These are phyloP conservation scores for Mycena polygramma DNA, from an alignment of 768 basidiomycete genomes.

Conservation along the genomic window DNA sequence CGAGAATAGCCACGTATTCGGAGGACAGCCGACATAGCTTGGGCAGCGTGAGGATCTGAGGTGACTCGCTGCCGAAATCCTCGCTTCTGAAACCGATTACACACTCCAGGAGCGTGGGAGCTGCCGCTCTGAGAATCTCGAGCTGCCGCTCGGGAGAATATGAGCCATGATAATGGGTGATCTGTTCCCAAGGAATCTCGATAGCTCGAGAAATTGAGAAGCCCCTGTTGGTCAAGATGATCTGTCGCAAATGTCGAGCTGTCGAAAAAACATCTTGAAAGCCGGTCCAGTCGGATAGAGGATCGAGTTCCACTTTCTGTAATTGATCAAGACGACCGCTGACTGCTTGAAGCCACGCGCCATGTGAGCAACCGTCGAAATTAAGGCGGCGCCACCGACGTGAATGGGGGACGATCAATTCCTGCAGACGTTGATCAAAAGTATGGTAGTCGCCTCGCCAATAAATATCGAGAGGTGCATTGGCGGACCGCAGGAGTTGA, in stretches of 20 bases:
- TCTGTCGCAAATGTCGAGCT: background rate
- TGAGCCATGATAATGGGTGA: background rate
- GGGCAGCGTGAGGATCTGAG: background rate
- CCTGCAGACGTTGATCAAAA: background rate
- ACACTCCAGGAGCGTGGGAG: background rate
- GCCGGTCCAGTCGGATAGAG: background rate
- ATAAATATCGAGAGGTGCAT: background rate
- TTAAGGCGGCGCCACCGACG: background rate
- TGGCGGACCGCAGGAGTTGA: background rate
- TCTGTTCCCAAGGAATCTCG: background rate
- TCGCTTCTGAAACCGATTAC: background rate
- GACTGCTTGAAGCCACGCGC: background rate
- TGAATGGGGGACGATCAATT: background rate
- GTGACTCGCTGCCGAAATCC: background rate
- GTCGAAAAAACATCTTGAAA: background rate
- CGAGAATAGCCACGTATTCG: background rate
- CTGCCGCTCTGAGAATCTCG: background rate
- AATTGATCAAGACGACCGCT: background rate
- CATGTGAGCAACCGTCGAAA: background rate
- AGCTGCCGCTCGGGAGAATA: background rate
- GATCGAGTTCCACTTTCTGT: background rate
- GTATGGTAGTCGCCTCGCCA: background rate
- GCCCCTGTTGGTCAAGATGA: background rate
- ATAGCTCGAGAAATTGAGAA: background rate
- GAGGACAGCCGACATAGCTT: slow-evolving; percentile 1